Conservation (phyloP, 139 green algal genomes). For the Closterium sp. region DNA sequence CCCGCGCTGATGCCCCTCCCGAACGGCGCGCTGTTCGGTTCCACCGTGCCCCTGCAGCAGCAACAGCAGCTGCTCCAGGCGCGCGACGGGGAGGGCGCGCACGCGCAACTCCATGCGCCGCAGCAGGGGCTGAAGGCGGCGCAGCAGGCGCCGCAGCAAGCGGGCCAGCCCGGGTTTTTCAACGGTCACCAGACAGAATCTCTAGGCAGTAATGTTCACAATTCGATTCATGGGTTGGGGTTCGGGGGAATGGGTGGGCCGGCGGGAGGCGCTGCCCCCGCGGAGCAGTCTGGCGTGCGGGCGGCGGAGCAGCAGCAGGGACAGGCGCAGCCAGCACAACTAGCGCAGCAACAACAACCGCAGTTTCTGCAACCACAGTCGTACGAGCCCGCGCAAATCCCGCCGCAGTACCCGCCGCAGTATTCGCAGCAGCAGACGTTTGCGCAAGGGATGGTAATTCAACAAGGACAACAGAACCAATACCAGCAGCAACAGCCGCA, state of each 20-base stretch:
- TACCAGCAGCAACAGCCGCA: not conserved
- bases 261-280: not conserved
- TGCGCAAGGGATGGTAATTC: not conserved
- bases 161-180: not conserved
- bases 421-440: not conserved
- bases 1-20: not conserved
- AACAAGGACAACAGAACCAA: not conserved
- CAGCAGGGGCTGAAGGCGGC: not conserved
- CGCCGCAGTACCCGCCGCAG: not conserved
- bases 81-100: not conserved
- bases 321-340: not conserved
- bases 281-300: not conserved
- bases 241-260: not conserved
- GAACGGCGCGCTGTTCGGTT: not conserved
- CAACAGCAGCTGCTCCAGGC: not conserved
- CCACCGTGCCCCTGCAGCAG: not conserved
- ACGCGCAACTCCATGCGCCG: not conserved
- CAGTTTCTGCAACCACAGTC: not conserved
- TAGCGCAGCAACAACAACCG: not conserved
- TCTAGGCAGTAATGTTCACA: not conserved
- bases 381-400: not conserved
- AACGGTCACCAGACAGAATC: not conserved
- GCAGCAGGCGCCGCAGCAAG: not conserved
- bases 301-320: not conserved
- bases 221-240: not conserved